Base-by-base conservation (phyloP, 495 filamentous ascomycete genomes). In the Penicillium bovifimosum region DNA sequence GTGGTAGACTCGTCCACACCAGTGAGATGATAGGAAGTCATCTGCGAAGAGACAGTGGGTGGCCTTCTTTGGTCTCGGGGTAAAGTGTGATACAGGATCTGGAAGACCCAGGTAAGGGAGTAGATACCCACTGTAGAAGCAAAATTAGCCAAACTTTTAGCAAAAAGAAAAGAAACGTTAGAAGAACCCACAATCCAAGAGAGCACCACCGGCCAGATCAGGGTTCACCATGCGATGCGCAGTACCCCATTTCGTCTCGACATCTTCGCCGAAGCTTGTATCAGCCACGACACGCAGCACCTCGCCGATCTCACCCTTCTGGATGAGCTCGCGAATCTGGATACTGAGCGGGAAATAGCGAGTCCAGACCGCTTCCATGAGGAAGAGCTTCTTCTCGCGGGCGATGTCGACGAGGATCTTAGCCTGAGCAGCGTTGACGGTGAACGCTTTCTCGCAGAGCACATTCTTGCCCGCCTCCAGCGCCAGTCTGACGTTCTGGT, bases 321-420 rank as follows among this genome's bases (percentile, higher is more conserved):
- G 69, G 48, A 95, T 84, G 59, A 90, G 60, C 46, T 90, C 77
- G 34, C 90, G 70, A 17, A 96, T 70, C 67, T 92, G 82, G 50
- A 87, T 80, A 56, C 82, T 86, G 5, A 92, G 66, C 2, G 92
- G 92, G 75, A 96, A 95, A 66, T 87, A 93, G 18, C 92, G 75
- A 34, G 91, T 96, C 92, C 93, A 96, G 10, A 96, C 88, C 14
- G 91, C 91, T 74, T 97, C 92, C 90, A 96, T 96, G 33, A 97
- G 68, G 73, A 96, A 96, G 17, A 96, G 62, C n/a, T 83, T 81
- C 79, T 95, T 95, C 59, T 80, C 74, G 59, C 73, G 79, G 0
- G 93, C 90, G 14, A 80, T 85, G 45, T 88, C 82, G 46, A 84
- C 79, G 13, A 96, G 76, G 53, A 86, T 85, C 63, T 79, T 81